These are phyloP conservation scores for Panicum hallii DNA, from an alignment of 202 grass and related monocot genomes.

Conservation along the genomic window DNA sequence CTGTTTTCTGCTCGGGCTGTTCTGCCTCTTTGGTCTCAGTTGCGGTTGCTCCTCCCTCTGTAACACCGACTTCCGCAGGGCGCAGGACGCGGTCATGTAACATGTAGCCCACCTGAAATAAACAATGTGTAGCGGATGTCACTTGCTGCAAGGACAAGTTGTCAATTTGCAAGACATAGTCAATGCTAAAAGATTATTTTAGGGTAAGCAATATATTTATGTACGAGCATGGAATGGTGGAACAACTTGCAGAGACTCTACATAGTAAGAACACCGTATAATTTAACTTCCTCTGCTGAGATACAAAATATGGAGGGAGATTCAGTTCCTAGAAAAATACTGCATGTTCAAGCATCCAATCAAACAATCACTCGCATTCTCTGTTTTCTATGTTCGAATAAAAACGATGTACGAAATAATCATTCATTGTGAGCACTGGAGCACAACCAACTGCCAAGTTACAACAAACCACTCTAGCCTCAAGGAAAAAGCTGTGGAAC, in stretches of 20 bases:
- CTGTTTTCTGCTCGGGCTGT: constrained; percentile 38
- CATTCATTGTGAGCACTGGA: not conserved
- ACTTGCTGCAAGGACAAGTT: not conserved
- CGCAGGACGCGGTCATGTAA: constrained; percentile 69
- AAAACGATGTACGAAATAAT: not conserved
- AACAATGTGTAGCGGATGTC: not conserved
- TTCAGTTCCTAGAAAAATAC: too few relatives aligned
- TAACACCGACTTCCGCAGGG: constrained; percentile 77
- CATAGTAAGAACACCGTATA: not conserved
- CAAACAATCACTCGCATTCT: not conserved
- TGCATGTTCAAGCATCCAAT: not conserved
- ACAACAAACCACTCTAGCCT: not conserved
- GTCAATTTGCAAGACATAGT: not conserved
- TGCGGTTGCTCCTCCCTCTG: constrained; percentile 13
- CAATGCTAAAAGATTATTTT: not conserved
- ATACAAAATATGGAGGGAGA: too few relatives aligned
- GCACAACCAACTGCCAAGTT: not conserved
- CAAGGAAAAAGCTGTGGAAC: not conserved
- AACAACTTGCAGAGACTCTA: not conserved
- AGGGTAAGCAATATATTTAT: not conserved
- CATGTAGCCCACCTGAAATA: constrained; percentile 74
- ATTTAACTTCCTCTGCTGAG: too few relatives aligned
- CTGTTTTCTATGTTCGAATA: not conserved
- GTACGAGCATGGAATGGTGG: not conserved
- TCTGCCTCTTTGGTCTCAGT: constrained; percentile 1